Evolutionary conservation across 805 yeast species (phyloP), one percentile per base, ranked within the genome.

Genomic region (Komagataella pastoris): DNA sequence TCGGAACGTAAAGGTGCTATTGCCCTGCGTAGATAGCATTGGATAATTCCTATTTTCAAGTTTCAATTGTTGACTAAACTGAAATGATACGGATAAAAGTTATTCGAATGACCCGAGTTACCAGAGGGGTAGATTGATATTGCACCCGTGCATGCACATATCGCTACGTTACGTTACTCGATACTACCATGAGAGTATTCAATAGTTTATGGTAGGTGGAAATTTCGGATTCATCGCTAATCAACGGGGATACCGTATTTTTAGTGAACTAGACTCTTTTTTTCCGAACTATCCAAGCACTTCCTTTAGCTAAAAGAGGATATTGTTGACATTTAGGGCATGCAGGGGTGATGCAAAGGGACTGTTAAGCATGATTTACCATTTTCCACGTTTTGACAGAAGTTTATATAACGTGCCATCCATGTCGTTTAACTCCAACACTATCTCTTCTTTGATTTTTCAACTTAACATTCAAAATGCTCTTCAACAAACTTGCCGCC

Each of bases 381-480:
- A 10, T 5, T 5, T 21, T 21, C 23, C 6, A 30, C 3, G 14
- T 30, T 30, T 30, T 30, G 40, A 30, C 40, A 30, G 14, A 30
- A 30, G 40, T 30, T 30, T 30, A 30, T 30, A 30, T 30, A 30
- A 30, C 5, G 40, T 30, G 40, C 40, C 40, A 10, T 30, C 8
- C 14, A 10, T 4, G 2, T 10, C 40, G 14, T 10, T 30, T 10
- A 12, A 30, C 2, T 8, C 14, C 10, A 10, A 4, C 7, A 10
- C 10, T 12, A 30, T 30, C 14, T 10, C 3, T 12, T 30, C 5
- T 30, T 30, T 30, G 40, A 3, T 30, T 30, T 10, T 10, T 10
- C 40, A 30, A 30, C 8, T 8, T 30, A 30, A 30, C 56, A 75
- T 78, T 21, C 50, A 40, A 18, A 50, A 50, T 46, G 49, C 43